phyloP scores from a whole-genome alignment of 805 yeast species.

The Schizosaccharomyces lindneri region DNA sequence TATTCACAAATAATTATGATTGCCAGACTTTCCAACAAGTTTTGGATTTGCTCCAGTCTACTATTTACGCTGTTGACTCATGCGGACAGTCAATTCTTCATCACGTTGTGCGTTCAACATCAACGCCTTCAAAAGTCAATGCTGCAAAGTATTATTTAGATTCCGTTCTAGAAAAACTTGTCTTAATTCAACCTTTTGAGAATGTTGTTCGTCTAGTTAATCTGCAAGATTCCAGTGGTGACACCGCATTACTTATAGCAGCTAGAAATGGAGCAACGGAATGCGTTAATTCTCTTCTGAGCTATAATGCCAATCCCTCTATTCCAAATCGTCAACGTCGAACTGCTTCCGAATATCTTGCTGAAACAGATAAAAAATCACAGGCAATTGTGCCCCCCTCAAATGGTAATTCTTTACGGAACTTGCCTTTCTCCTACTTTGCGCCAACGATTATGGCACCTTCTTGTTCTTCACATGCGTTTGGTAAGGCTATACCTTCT shows the following conservation, averaged over 20 bases:
- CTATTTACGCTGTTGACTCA: conserved; percentile 56
- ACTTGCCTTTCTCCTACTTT: not conserved
- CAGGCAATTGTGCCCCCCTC: conserved; percentile 5
- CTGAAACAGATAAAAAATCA: conserved; percentile 11
- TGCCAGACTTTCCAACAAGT: conserved; percentile 57
- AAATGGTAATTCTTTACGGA: conserved; percentile 2
- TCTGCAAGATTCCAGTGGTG: conserved; percentile 61
- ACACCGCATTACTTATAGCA: conserved; percentile 66
- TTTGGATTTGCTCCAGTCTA: conserved; percentile 48
- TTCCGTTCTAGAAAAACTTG: conserved; percentile 44
- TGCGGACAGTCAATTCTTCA: conserved; percentile 57
- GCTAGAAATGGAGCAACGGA: conserved; percentile 27
- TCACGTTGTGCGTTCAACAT: conserved; percentile 51
- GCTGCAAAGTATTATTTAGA: conserved; percentile 69
- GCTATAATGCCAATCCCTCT: conserved; percentile 24
- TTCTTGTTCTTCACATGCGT: not conserved
- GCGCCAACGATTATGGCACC: not conserved
- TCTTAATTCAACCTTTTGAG: conserved; percentile 37
- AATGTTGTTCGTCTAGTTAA: conserved; percentile 25
- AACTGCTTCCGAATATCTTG: conserved; percentile 17
- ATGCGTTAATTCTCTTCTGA: conserved; percentile 20
- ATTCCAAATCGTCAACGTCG: conserved; percentile 19
- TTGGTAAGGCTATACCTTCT: conserved; percentile 16
- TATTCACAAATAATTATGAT: conserved; percentile 70
- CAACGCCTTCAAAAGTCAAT: conserved; percentile 40